These are phyloP conservation scores for Acacia crassicarpa DNA, from an alignment of 306 rosid genomes.

Conservation along the genomic window DNA sequence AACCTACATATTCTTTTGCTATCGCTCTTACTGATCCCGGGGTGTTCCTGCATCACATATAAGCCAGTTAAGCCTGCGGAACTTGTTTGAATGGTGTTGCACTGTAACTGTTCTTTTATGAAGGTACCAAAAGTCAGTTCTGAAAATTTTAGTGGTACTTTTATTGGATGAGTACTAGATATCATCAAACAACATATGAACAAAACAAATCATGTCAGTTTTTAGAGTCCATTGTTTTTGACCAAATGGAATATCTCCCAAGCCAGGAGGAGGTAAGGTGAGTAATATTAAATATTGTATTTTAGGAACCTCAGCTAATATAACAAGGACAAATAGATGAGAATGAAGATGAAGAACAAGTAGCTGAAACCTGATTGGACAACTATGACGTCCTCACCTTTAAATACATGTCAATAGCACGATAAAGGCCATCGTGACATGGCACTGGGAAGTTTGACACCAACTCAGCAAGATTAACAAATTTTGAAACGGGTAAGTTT, in stretches of 20 bases:
- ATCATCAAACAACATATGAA: neutral
- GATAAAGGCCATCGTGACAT: slow-evolving; percentile 86
- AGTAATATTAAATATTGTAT: neutral
- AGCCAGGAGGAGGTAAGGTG: neutral
- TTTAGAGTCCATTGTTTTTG: neutral
- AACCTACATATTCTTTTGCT: slow-evolving; percentile 79
- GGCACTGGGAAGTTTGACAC: slow-evolving; percentile 70
- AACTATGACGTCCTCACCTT: slow-evolving; percentile 49
- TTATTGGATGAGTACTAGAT: neutral
- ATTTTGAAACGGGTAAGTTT: slow-evolving; percentile 53
- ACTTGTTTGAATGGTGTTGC: neutral
- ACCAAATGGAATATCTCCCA: neutral
- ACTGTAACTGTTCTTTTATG: neutral
- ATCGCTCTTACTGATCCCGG: slow-evolving; percentile 85
- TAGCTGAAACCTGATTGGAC: neutral
- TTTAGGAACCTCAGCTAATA: neutral
- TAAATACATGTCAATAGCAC: slow-evolving; percentile 83
- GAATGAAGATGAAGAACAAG: neutral
- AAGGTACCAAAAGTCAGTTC: neutral
- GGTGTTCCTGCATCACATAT: slow-evolving; percentile 71
- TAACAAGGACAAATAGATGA: neutral
- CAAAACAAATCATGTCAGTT: neutral
- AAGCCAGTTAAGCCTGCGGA: slow-evolving; percentile 15
- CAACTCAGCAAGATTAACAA: slow-evolving; percentile 64
- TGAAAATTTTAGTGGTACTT: neutral